Conservation (phyloP, 116 monocot species). For the Trichopus zeylanicus region DNA sequence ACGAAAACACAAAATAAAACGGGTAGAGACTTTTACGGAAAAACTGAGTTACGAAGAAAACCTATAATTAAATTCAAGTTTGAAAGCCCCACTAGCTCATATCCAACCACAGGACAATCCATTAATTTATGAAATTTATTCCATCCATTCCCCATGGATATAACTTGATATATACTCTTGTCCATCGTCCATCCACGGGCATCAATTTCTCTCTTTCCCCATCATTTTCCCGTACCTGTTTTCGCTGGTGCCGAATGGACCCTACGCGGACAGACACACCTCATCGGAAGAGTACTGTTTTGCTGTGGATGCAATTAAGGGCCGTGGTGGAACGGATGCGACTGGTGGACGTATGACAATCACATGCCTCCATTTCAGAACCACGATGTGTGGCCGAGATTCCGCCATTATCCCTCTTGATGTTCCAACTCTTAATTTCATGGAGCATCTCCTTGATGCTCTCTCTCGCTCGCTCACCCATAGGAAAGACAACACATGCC, state of each 20-base stretch:
- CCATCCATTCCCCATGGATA: neutral
- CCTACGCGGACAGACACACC: neutral
- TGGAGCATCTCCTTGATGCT: too few species aligned
- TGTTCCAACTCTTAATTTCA: neutral
- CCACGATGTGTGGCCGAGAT: neutral
- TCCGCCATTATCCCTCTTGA: neutral
- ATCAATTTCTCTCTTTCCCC: neutral
- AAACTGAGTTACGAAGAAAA: too few species aligned
- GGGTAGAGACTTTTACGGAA: too few species aligned
- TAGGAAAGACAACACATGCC: neutral
- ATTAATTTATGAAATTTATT: neutral
- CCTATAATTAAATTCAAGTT: too few species aligned
- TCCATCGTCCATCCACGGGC: neutral
- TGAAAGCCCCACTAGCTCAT: too few species aligned
- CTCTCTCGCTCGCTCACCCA: too few species aligned
- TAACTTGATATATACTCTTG: neutral
- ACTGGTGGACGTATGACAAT: neutral
- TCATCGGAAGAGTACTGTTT: neutral
- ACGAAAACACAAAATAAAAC: too few species aligned
- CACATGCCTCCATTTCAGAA: neutral
- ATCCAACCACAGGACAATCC: too few species aligned
- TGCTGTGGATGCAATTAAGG: neutral
- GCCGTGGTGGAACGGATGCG: neutral
- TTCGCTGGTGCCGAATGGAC: neutral
- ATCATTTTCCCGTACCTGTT: neutral